Base-by-base conservation (phyloP, 83 land plant genomes). In the Picea abies region DNA sequence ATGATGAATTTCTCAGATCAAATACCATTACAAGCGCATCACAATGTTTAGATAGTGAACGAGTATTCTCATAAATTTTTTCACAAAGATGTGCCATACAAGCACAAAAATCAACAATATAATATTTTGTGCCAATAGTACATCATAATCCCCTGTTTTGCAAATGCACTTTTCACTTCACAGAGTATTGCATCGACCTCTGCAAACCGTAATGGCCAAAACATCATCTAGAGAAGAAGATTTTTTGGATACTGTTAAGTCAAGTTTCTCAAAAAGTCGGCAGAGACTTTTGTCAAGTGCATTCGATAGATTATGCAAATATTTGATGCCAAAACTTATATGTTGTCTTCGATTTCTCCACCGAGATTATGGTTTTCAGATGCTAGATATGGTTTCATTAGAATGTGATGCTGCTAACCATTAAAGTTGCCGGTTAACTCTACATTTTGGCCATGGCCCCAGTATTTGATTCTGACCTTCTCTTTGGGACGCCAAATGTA, bases 381-480 rank as follows among this genome's bases (percentile, higher is more conserved):
- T n/a, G 89, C 84, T 60, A 81, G 85, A 81, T 91, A 81, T 26
- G 80, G 84, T 70, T 94, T 90, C 94, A 94, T 83, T 83, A 81
- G 87, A 67, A 94, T 78, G 10, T 60, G 82, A 63, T 92, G 90
- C 83, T 90, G 94, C 96, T 94, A 94, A 66, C 96, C 94, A 84
- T 94, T 94, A 81, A 94, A 94, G 81, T 93, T 94, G 62, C 94
- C 96, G 23, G 93, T 83, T 2, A 94, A 83, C 85, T 94, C 93
- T 32, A 94, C 96, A 60, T 83, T 78, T 78, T 84, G 83, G 49
- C 89, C 96, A 73, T 84, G 84, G 3, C 86, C 90, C n/a, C 52
- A 77, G 81, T 89, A 94, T 60, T 92, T 86, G 23, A 94, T 84
- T 67, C 81, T 69, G 63, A 94, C 96, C 96, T 94, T 26, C 29